Base-by-base conservation (phyloP, 495 filamentous ascomycete genomes). In the Bacidia gigantensis region DNA sequence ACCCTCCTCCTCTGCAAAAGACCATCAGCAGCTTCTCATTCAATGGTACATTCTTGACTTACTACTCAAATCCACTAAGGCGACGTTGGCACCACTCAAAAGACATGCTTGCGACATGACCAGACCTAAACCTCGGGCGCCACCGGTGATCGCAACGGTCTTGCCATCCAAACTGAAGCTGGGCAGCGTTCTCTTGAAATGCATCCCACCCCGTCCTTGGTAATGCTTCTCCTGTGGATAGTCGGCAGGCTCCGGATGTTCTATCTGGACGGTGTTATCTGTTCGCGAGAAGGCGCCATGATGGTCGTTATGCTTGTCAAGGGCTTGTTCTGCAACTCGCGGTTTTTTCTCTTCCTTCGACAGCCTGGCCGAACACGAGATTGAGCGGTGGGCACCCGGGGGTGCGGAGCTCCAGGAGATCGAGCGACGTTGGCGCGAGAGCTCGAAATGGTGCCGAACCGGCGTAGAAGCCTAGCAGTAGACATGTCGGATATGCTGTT, bases 51-150 rank as follows among this genome's bases (percentile, higher is more conserved):
- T 22, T 11, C 3, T 21, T 11, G 12, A 77, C 82, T 45, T 68
- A 93, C 88, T 82, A 65, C 95, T 95, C 65, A 95, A 64, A 67
- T 97, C 89, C 14, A 95, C 86, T 69, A 97, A 84, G 7, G 89
- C 90, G 55, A 95, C 73, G 65, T 95, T 84, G 7, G 86, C 86
- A 26, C 90, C 90, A 51, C 83, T 88, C 11, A 83, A 78, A 24
- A 95, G 83, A 57, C 93, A 76, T 3, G 81, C 89, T 64, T 95
- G 87, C 32, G 79, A 83, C 89, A 97, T 95, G 29, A 94, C 89
- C 58, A 95, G 70, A 46, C 88, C 88, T 58, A 95, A 64, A 3
- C 88, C 88, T 58, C 89, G 72, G 38, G 89, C 88, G 58, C 88
- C 89, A 26, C 89, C 89, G 11, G 88, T 94, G 1, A 95, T 84